Evolutionary conservation across 1,139 yeast species (phyloP).

Genomic region (Suhomyces atakaporum): DNA sequence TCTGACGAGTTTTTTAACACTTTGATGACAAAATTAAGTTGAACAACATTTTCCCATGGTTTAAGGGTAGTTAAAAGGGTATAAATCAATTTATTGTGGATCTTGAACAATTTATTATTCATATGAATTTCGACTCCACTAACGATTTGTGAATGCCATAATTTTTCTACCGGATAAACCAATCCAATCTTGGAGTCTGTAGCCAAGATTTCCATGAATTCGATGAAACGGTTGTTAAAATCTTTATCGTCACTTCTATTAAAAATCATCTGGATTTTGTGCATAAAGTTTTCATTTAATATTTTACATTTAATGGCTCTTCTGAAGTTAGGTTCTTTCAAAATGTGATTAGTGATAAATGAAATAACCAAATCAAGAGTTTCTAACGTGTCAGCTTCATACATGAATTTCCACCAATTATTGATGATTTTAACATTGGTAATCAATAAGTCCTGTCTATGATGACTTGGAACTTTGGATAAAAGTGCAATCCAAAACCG

Average conservation of each 20-base stretch:
- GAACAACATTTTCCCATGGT: conserved; percentile 77
- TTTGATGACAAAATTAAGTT: conserved; percentile 55
- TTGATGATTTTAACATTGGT: conserved; percentile 61
- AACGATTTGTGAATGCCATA: conserved; percentile 41
- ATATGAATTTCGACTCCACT: conserved; percentile 37
- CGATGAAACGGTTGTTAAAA: conserved; percentile 34
- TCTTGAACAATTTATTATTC: conserved; percentile 52
- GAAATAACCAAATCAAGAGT: conserved; percentile 43
- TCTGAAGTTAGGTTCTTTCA: conserved; percentile 62
- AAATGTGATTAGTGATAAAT: conserved; percentile 51
- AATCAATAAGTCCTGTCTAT: conserved; percentile 62
- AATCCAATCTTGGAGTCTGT: conserved; percentile 62
- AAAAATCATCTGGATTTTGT: conserved; percentile 57
- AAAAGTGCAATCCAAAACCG: conserved; percentile 61
- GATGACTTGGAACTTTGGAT: conserved; percentile 47
- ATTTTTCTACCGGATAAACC: conserved; percentile 58
- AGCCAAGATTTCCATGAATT: conserved; percentile 48
- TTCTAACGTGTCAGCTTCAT: conserved; percentile 53
- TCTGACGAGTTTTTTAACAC: conserved; percentile 63
- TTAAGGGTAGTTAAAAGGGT: conserved; percentile 64
- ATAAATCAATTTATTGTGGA: conserved; percentile 68
- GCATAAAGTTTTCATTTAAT: conserved; percentile 75
- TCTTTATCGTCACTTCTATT: conserved; percentile 29
- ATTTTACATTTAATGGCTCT: conserved; percentile 73
- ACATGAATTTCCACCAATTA: conserved; percentile 64